Evolutionary conservation across 2,329 filamentous ascomycete species (phyloP), one percentile per base, ranked within the genome.

Genomic region (Cadophora malorum): DNA sequence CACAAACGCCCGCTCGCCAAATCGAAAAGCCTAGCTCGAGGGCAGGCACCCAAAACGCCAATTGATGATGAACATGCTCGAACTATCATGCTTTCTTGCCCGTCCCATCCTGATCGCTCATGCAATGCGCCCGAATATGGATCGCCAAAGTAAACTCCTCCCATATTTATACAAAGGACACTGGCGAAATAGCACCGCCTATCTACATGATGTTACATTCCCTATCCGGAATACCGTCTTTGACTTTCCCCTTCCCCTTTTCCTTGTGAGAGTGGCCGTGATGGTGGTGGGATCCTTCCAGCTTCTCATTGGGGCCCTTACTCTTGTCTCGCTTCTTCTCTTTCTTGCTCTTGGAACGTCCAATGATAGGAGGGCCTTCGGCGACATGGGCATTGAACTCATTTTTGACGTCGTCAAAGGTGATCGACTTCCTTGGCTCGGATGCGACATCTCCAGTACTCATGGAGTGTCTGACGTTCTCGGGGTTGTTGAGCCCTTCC

Each of bases 191-290:
- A 12, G 33, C 8, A 45, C 19, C 33, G 35, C 56, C 56, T 55
- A 23, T 59, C 65, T 71, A 85, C 83, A 85, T 85, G 63, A 85
- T 77, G 10, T 72, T 75, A 73, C 83, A 85, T 73, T 85, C 83
- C 70, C 83, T 79, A 67, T 85, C 83, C 1, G 81, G 79, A 23
- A 69, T 69, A 1, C 56, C 56, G 35, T 75, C 71, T 38, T 75
- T 77, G 1, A 70, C 70, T 63, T 76, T 79, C 31, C 64, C 72
- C 65, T 76, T 79, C 41, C 68, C 66, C 45, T 71, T 73, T 53
- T 65, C 70, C 65, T 74, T 72, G 31, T 70, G 69, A 21, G 59
- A 66, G 59, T 73, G 70, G 38, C 73, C 67, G 35, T 74, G 70
- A 52, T 73, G 68, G 9, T 73, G 68, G 9, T 73, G 67, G 35